Base-by-base conservation (phyloP, 116 monocot species). In the Zostera marina region DNA sequence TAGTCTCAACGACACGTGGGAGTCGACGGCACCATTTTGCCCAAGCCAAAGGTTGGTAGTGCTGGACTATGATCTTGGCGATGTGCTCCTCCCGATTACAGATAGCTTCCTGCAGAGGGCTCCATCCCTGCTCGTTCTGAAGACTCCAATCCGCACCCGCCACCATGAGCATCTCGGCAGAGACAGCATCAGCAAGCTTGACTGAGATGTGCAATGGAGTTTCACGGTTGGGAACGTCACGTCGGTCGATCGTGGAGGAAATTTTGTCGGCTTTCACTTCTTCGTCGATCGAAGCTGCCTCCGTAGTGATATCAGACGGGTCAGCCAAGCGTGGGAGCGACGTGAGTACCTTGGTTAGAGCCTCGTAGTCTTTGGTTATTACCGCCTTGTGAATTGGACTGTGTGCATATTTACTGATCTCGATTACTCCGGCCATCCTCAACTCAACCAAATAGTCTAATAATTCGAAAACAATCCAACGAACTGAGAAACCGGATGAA, bases 61-160 rank as follows among this genome's bases (percentile, higher is more conserved):
- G 89, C 23, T 85, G 71, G 9, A 89, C 77, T 5, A 96, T 96
- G 22, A 89, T 76, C 53, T 67, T 71, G 1, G 96, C 89, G 2
- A 96, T 72, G 16, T 41, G 48, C 70, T 85, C 82, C 65, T 96
- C 89, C 25, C 80, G 55, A 1, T 68, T 26, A 57, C 96, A 96
- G 42, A 96, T 89, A n/a, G 89, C 88, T 62, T 96, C 96, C 67
- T 96, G 96, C 3, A 96, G 75, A 5, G 96, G 82, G 15, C 79
- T 77, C 96, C 96, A 96, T 1, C 96, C 96, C 40, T 80, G 85
- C 68, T 88, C 96, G 52, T 96, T 96, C 67, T 89, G 96, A 32
- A 96, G 73, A 60, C 77, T 82, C 85, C 89, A 96, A 53, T 96
- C 85, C 0, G 96, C 96, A 38, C 96, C 96, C 0, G 96, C 85